phyloP scores from a whole-genome alignment of 345 rosid species.

The Xanthoceras sorbifolium region DNA sequence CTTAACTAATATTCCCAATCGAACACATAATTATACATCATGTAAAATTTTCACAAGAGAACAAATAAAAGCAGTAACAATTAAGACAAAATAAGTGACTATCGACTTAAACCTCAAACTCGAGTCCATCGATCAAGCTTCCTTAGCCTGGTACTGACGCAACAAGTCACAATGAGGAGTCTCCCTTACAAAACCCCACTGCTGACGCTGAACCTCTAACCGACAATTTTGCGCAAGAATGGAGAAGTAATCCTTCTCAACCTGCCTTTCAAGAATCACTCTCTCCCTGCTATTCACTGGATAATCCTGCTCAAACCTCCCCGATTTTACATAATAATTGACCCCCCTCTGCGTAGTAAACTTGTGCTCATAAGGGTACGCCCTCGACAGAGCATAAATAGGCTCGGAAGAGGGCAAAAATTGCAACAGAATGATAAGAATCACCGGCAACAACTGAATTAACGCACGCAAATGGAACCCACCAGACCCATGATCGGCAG shows the following conservation, averaged over 20 bases:
- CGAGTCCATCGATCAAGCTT: constrained; percentile 49
- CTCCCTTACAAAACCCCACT: constrained; percentile 86
- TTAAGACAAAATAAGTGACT: constrained; percentile 4
- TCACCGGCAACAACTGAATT: constrained; percentile 79
- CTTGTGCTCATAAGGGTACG: constrained; percentile 78
- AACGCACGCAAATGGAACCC: constrained; percentile 66
- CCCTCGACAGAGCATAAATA: constrained; percentile 58
- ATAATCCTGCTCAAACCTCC: constrained; percentile 79
- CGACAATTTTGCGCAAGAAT: constrained; percentile 78
- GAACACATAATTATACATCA: background rate
- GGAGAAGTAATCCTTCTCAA: constrained; percentile 79
- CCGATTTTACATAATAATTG: constrained; percentile 76
- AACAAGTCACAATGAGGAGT: constrained; percentile 83
- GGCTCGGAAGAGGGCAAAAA: constrained; percentile 84
- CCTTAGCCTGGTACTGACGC: constrained; percentile 46
- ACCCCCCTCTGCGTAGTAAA: constrained; percentile 70
- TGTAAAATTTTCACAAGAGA: constrained; percentile 2
- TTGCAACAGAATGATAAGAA: constrained; percentile 67
- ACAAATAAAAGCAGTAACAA: background rate
- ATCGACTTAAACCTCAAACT: constrained; percentile 37
- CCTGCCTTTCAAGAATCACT: constrained; percentile 49
- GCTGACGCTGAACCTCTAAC: constrained; percentile 77
- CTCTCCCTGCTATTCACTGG: constrained; percentile 52
- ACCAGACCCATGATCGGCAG: constrained; percentile 48
- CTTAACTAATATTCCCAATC: constrained; percentile 10